These are phyloP conservation scores for Populus pruinosa DNA, from an alignment of 345 rosid species.

Conservation along the genomic window DNA sequence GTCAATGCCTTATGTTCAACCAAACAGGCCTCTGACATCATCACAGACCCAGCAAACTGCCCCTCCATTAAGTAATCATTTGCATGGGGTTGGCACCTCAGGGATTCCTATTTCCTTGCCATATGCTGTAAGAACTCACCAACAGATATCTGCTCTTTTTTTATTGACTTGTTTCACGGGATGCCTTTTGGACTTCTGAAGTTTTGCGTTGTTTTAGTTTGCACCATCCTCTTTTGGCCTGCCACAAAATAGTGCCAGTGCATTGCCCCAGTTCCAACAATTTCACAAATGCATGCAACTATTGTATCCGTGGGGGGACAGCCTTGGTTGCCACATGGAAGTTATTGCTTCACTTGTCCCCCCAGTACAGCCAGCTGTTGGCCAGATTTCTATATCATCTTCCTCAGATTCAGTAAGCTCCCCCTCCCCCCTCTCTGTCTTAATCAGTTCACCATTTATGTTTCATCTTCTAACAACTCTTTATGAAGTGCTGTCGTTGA, in stretches of 20 bases:
- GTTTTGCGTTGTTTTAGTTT: conserved; percentile 42
- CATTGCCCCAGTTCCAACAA: conserved; percentile 50
- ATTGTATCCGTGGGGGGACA: conserved; percentile 45
- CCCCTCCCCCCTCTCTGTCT: neutral
- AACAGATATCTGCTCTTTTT: conserved; percentile 8
- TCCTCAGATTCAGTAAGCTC: conserved; percentile 56
- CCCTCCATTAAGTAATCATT: conserved; percentile 32
- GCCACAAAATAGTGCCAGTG: conserved; percentile 45
- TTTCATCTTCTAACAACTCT: neutral
- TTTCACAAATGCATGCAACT: conserved; percentile 54
- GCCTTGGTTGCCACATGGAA: conserved; percentile 60
- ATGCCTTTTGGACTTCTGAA: conserved; percentile 11
- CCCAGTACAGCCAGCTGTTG: conserved; percentile 50
- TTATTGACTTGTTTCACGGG: conserved; percentile 1
- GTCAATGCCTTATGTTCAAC: conserved; percentile 53
- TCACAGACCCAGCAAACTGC: conserved; percentile 49
- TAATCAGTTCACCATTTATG: neutral
- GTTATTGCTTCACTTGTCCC: conserved; percentile 45
- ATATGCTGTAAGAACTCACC: conserved; percentile 47
- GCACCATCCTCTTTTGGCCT: conserved; percentile 60
- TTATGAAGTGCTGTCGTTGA: neutral
- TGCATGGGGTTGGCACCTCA: conserved; percentile 47
- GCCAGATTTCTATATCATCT: conserved; percentile 48
- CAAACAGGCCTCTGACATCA: conserved; percentile 53
- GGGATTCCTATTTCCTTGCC: conserved; percentile 54